Evolutionary conservation across 164 flowering plant genomes (phyloP).

Genomic region (Protea cynaroides): DNA sequence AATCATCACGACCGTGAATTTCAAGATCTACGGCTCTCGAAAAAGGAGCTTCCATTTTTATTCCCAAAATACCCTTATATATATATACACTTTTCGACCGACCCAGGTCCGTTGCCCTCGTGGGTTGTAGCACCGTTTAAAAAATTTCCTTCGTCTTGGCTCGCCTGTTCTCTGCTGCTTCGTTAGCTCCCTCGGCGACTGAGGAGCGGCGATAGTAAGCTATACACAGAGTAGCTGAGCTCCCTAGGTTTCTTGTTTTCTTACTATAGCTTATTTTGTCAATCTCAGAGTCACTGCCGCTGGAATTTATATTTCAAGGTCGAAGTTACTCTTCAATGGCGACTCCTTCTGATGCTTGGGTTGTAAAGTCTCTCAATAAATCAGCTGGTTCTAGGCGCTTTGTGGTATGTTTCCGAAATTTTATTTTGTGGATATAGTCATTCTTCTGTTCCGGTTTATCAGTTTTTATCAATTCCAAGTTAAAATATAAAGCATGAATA

Average conservation of each 20-base stretch:
- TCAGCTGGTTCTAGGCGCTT: conserved; percentile 64
- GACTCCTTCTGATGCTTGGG: conserved; percentile 42
- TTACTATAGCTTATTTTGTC: background rate
- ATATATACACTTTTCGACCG: background rate
- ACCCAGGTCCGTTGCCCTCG: background rate
- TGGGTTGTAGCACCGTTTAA: background rate
- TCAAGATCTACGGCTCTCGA: too few relatives aligned
- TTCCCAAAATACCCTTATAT: too few relatives aligned
- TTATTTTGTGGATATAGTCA: too few relatives aligned
- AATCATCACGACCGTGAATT: too few relatives aligned
- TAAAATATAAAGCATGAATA: background rate
- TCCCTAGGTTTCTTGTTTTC: background rate
- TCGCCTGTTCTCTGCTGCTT: background rate
- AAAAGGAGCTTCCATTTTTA: too few relatives aligned
- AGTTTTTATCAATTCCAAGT: background rate
- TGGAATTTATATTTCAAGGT: background rate
- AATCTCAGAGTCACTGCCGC: background rate
- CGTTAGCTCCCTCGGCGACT: background rate
- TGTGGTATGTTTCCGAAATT: conserved; percentile 38
- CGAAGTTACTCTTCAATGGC: conserved; percentile 32
- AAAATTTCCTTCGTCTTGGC: background rate
- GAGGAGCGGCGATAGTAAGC: background rate
- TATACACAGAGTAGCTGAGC: background rate
- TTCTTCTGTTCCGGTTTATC: too few relatives aligned
- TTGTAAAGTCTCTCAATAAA: conserved; percentile 76